phyloP scores from a whole-genome alignment of 257 asterid species.

The Solanum bukasovii region DNA sequence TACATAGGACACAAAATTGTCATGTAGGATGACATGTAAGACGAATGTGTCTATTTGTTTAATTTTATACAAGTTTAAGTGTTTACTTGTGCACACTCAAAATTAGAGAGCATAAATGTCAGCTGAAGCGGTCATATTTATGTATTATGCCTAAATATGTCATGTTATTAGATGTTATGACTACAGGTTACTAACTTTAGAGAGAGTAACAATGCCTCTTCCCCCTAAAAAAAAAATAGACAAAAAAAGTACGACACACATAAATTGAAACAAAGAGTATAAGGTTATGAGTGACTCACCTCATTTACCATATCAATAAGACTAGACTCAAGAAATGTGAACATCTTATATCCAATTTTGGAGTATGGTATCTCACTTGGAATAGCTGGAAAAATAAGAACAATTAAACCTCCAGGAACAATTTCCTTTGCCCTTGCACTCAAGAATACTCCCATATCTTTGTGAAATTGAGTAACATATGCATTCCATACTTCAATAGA shows the following conservation, averaged over 20 bases:
- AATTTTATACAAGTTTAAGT: no score
- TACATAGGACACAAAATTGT: no score
- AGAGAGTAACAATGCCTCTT: no score
- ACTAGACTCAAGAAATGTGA: not conserved
- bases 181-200: no score
- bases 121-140: no score
- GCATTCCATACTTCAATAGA: slow-evolving; percentile 1
- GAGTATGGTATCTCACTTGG: not conserved
- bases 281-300: not conserved
- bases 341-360: not conserved
- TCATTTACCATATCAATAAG: not conserved
- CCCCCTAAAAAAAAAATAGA: no score
- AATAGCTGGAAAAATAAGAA: not conserved
- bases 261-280: not conserved
- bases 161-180: no score
- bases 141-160: no score
- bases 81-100: no score
- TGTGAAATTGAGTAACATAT: slow-evolving; percentile 11
- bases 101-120: no score
- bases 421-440: slow-evolving; percentile 23
- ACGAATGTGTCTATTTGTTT: no score
- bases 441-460: slow-evolving; percentile 17
- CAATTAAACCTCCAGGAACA: slow-evolving; percentile 18
- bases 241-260: not conserved
- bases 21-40: no score